Evolutionary conservation across 805 yeast species (phyloP).

Genomic region (Wickerhamomyces ciferrii): DNA sequence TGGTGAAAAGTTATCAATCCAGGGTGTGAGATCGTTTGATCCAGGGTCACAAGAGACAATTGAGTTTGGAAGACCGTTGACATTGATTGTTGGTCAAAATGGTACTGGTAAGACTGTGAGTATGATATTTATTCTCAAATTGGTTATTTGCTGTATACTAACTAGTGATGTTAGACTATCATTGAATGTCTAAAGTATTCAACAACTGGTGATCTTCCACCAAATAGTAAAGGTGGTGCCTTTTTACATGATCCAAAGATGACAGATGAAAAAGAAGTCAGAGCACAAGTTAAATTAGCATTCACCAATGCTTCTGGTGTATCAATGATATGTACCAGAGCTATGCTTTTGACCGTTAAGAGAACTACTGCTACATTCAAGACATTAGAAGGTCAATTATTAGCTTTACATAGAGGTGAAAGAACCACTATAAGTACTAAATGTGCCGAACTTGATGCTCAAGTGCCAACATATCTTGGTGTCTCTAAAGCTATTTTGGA

Average conservation of each 20-base stretch:
- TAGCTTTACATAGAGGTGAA: constrained; percentile 59
- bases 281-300: constrained; percentile 88
- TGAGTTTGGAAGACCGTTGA: constrained; percentile 84
- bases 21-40: constrained; percentile 89
- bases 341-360: constrained; percentile 69
- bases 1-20: constrained; percentile 52
- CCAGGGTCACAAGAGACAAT: constrained; percentile 81
- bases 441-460: constrained; percentile 76
- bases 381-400: constrained; percentile 85
- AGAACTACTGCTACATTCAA: constrained; percentile 69
- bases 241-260: constrained; percentile 90
- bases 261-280: constrained; percentile 67
- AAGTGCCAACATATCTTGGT: constrained; percentile 80
- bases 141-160: not conserved
- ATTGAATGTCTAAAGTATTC: constrained; percentile 92
- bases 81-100: constrained; percentile 91
- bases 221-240: constrained; percentile 94
- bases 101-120: constrained; percentile 87
- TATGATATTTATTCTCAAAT: constrained; percentile 3
- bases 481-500: constrained; percentile 85
- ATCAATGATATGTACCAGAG: constrained; percentile 81
- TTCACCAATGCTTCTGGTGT: constrained; percentile 68
- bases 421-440: constrained; percentile 74
- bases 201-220: constrained; percentile 94
- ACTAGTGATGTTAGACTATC: constrained; percentile 44